A percentile compares a stretch with the other conserved stretches of the same genome.
These are phyloP conservation scores for Daldinia sp. DNA, from an alignment of 2,329 filamentous ascomycete genomes.

Conservation along the genomic window DNA sequence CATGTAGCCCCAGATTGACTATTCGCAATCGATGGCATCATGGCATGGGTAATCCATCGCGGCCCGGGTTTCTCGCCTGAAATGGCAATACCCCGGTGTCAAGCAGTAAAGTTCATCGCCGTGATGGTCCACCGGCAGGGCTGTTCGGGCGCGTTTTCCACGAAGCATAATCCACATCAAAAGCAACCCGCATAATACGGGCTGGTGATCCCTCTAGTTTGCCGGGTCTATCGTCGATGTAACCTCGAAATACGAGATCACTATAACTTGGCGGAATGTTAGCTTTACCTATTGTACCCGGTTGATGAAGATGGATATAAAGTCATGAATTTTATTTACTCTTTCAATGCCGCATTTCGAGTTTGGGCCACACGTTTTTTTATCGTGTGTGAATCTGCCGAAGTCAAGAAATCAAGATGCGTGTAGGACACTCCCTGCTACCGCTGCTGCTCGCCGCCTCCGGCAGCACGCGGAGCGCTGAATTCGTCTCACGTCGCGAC, in stretches of 20 bases:
- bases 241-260: constrained; percentile 37
- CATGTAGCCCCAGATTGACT: not conserved
- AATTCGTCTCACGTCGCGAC: not conserved
- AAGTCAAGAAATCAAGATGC: not conserved
- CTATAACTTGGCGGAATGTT: constrained; percentile 24
- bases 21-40: not conserved
- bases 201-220: constrained; percentile 20
- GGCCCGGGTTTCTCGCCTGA: not conserved
- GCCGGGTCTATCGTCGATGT: constrained; percentile 18
- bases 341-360: not conserved
- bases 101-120: not conserved
- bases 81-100: not conserved
- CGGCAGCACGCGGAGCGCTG: not conserved
- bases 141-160: constrained; percentile 4
- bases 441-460: not conserved
- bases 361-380: not conserved
- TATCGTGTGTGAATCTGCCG: not conserved
- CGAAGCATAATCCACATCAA: constrained; percentile 25
- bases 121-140: not conserved
- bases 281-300: not conserved
- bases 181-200: constrained; percentile 28
- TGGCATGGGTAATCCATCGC: not conserved
- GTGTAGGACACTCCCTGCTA: not conserved
- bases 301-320: not conserved
- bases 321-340: not conserved